A percentile compares a stretch with the other conserved stretches of the same genome.
These are phyloP conservation scores for Aspergillus asperescens DNA, from an alignment of 495 filamentous ascomycete species.

Conservation along the genomic window DNA sequence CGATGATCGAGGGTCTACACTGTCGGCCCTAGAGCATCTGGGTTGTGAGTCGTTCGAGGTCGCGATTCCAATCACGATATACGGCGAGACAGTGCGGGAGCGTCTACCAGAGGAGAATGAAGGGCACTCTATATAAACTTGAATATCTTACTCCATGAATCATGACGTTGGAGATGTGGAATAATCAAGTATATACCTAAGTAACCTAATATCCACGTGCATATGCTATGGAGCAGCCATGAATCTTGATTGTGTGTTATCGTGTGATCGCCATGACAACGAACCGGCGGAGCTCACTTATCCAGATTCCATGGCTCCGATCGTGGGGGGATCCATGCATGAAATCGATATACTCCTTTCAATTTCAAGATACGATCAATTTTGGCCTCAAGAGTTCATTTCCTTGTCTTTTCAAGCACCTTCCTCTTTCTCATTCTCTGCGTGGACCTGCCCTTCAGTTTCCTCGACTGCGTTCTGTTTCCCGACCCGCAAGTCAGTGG, in stretches of 20 bases:
- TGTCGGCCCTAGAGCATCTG: slow-evolving; percentile 69
- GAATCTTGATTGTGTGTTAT: background rate
- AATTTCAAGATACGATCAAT: background rate
- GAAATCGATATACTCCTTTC: background rate
- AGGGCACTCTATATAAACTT: slow-evolving; percentile 40
- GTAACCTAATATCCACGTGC: background rate
- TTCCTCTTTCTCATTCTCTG: slow-evolving; percentile 1
- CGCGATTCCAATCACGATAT: slow-evolving; percentile 74
- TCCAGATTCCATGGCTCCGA: slow-evolving; percentile 20
- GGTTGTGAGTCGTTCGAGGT: slow-evolving; percentile 88
- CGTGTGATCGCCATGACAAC: slow-evolving; percentile 10
- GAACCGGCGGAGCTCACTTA: background rate
- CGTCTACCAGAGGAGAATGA: slow-evolving; percentile 41
- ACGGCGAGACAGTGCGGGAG: slow-evolving; percentile 59
- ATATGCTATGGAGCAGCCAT: too few relatives aligned
- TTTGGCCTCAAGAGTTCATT: background rate
- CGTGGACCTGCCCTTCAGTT: background rate
- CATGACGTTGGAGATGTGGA: background rate
- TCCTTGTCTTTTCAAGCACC: background rate
- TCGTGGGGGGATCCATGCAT: slow-evolving; percentile 14
- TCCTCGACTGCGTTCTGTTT: background rate
- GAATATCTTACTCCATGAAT: background rate
- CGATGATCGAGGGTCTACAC: slow-evolving; percentile 67
- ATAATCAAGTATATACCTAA: slow-evolving; percentile 5
- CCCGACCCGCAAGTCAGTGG: background rate